phyloP scores from a whole-genome alignment of 495 filamentous ascomycete species.

The Aspergillus panamensis region DNA sequence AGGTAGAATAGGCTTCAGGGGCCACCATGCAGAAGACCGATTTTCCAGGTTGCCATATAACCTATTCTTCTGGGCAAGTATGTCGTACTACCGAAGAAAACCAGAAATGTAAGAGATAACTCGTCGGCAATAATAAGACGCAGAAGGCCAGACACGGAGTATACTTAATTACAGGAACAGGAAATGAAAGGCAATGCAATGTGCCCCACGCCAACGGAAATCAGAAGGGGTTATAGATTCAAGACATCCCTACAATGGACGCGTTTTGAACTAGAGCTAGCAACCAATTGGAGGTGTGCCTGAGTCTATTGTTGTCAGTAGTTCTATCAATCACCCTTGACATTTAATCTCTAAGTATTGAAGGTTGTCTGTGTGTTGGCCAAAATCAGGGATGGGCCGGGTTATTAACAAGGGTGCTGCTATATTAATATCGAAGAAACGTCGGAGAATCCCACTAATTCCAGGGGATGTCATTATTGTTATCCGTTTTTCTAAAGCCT shows the following conservation, averaged over 20 bases:
- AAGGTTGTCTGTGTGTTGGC: not conserved
- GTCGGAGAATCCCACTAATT: conserved; percentile 4
- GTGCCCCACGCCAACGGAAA: not conserved
- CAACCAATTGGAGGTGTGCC: not conserved
- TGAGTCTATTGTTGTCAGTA: not conserved
- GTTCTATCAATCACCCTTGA: not conserved
- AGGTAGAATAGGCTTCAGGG: too few species aligned
- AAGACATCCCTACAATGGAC: not conserved
- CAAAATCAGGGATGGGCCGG: conserved; percentile 11
- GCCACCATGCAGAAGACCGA: too few species aligned
- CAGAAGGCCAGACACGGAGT: not conserved
- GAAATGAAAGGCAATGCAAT: not conserved
- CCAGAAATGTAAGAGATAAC: not conserved
- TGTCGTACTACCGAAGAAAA: too few species aligned
- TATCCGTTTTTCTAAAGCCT: not conserved
- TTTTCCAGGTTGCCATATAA: too few species aligned
- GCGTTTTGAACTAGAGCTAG: not conserved
- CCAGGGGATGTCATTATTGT: not conserved
- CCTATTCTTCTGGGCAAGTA: too few species aligned
- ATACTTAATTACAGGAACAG: not conserved
- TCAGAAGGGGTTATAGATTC: not conserved
- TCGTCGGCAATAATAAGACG: not conserved
- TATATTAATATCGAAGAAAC: conserved; percentile 8
- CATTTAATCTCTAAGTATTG: not conserved
- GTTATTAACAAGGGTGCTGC: conserved; percentile 7